Evolutionary conservation across 306 rosid species (phyloP).

Genomic region (Oemleria cerasiformis): DNA sequence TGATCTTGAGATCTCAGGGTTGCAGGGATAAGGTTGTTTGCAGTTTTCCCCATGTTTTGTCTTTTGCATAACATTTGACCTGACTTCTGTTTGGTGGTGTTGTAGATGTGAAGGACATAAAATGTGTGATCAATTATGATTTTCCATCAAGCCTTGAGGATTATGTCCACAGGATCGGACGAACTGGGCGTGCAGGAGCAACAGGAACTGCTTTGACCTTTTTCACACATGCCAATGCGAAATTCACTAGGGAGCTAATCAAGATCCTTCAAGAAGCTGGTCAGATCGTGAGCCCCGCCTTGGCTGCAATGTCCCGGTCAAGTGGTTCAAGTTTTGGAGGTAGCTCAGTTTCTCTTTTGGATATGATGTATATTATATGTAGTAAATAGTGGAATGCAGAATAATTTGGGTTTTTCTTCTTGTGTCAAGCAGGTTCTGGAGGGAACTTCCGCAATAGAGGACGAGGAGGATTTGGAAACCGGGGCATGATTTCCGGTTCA

Average conservation of each 20-base stretch:
- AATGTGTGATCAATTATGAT: constrained; percentile 90
- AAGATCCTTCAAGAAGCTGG: constrained; percentile 87
- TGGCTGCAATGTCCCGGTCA: constrained; percentile 57
- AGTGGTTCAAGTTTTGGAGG: constrained; percentile 55
- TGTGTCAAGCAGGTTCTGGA: constrained; percentile 41
- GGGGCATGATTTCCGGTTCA: constrained; percentile 62
- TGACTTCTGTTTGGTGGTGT: constrained; percentile 21
- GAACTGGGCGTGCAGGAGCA: constrained; percentile 99
- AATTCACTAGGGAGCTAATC: constrained; percentile 63
- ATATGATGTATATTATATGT: background rate
- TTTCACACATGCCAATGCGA: constrained; percentile 74
- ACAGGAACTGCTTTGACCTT: constrained; percentile 86
- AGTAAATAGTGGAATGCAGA: background rate
- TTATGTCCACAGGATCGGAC: constrained; percentile 92
- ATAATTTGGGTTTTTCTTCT: constrained; percentile 11
- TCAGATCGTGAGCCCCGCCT: constrained; percentile 63
- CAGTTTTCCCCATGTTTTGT: constrained; percentile 57
- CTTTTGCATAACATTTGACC: constrained; percentile 20
- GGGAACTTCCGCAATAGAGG: constrained; percentile 76
- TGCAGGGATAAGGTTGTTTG: constrained; percentile 91
- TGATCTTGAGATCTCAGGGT: constrained; percentile 63
- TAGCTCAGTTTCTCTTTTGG: background rate
- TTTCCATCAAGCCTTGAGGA: constrained; percentile 95
- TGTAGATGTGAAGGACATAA: constrained; percentile 98
- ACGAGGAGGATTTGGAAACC: constrained; percentile 69